phyloP scores from a whole-genome alignment of 1,284 basidiomycete species.

The Cerioporus squamosus region DNA sequence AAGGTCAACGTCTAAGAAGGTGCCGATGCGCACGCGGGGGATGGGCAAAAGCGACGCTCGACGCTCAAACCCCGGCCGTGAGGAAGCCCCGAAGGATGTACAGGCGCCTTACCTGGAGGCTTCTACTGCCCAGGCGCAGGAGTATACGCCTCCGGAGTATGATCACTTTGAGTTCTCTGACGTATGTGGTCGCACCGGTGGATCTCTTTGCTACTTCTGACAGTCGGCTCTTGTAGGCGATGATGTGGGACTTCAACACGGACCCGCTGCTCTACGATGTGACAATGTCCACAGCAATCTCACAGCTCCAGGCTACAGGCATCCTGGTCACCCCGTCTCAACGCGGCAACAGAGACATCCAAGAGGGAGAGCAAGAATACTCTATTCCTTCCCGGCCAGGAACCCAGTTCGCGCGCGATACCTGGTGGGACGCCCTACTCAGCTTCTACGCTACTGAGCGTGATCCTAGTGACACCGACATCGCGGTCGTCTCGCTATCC shows the following conservation, averaged over 20 bases:
- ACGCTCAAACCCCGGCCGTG: no score
- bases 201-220: not conserved
- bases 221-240: not conserved
- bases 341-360: not conserved
- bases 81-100: no score
- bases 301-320: not conserved
- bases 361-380: not conserved
- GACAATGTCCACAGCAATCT: not conserved
- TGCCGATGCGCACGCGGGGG: no score
- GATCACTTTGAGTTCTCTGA: not conserved
- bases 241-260: not conserved
- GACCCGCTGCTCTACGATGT: constrained; percentile 13
- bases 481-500: constrained; percentile 39
- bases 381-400: constrained; percentile 48
- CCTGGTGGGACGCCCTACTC: constrained; percentile 78
- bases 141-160: not conserved
- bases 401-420: constrained; percentile 64
- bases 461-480: constrained; percentile 10
- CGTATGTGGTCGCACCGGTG: not conserved
- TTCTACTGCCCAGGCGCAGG: no score
- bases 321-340: constrained; percentile 1
- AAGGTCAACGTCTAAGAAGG: no score
- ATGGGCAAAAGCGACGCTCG: no score
- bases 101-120: no score
- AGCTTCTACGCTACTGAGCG: constrained; percentile 51